Base-by-base conservation (phyloP, 805 yeast genomes). In the Wickerhamiella lipophila region DNA sequence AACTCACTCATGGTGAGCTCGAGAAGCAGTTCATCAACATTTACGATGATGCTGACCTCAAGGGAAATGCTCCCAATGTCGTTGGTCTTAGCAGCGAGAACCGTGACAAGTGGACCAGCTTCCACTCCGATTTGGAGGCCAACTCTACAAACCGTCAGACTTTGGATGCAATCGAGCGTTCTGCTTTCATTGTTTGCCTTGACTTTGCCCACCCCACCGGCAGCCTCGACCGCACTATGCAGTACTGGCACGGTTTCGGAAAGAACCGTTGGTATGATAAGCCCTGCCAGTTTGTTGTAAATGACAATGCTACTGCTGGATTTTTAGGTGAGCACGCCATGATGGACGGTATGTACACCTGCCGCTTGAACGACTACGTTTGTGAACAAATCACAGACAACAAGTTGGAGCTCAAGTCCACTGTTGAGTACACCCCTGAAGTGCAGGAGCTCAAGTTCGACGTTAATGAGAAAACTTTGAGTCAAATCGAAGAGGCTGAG, bases 301-400 rank as follows among this genome's bases (percentile, higher is more conserved):
- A 83, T 52, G 79, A 77, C 53, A 87, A 86, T 65, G 95, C 92
- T 52, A 73, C 78, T 54, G 84, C 96, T 6, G 97, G 96, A 0
- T 89, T 88, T 69, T 68, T 87, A 61, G 96, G 95, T 53, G 98
- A 89, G 70, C 98, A 89, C 70, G 86, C 96, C 19, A 83, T 78
- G 71, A 89, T 89, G 97, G 98, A 89, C 66, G 98, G 97, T 53
- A 85, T 96, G 8, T 95, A 96, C 61, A 89, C 95, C 26, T 77
- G 85, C 60, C 79, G 86, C 55, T 69, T 89, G 68, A 89, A 89
- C 65, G 86, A 86, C 66, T 79, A 72, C 60, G 72, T 89, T 35
- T 72, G 78, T 54, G 72, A 72, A 47, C 74, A 77, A 56, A 66
- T 88, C 50, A 53, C 64, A 50, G 72, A 75, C 59, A 63, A 76